These are phyloP conservation scores for Ascochyta lentis DNA, from an alignment of 2,329 filamentous ascomycete genomes.

Conservation along the genomic window DNA sequence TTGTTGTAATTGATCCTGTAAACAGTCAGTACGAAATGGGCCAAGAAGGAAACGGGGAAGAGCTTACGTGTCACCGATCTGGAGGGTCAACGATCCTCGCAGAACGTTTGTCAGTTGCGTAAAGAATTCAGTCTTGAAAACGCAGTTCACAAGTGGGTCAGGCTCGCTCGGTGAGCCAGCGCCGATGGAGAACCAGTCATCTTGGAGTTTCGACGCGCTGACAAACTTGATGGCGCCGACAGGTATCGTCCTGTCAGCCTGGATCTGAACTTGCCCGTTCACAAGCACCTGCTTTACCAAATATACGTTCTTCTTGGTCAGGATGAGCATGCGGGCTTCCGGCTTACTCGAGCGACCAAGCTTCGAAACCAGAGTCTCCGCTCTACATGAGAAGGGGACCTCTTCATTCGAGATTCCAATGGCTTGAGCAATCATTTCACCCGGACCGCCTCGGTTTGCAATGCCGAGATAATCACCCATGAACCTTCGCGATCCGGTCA, in stretches of 20 bases:
- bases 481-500: constrained; percentile 90
- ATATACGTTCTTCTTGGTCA: constrained; percentile 88
- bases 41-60: neutral
- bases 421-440: constrained; percentile 78
- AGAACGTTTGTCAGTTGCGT: constrained; percentile 85
- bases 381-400: constrained; percentile 87
- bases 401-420: constrained; percentile 76
- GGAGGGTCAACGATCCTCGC: constrained; percentile 80
- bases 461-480: constrained; percentile 94
- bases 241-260: constrained; percentile 80
- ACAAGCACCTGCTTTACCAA: constrained; percentile 84
- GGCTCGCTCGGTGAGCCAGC: constrained; percentile 89
- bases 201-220: constrained; percentile 78
- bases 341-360: constrained; percentile 96
- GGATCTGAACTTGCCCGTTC: constrained; percentile 81
- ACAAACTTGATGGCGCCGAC: constrained; percentile 89
- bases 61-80: constrained; percentile 72
- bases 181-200: constrained; percentile 96
- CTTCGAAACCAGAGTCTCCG: constrained; percentile 89
- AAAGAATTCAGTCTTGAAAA: constrained; percentile 97
- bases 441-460: constrained; percentile 78
- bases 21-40: constrained; percentile 30
- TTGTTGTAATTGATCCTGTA: constrained; percentile 88
- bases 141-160: constrained; percentile 90
- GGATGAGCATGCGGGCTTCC: constrained; percentile 80